Evolutionary conservation across 139 green algal genomes (phyloP).

Genomic region (Chlorella sp.): DNA sequence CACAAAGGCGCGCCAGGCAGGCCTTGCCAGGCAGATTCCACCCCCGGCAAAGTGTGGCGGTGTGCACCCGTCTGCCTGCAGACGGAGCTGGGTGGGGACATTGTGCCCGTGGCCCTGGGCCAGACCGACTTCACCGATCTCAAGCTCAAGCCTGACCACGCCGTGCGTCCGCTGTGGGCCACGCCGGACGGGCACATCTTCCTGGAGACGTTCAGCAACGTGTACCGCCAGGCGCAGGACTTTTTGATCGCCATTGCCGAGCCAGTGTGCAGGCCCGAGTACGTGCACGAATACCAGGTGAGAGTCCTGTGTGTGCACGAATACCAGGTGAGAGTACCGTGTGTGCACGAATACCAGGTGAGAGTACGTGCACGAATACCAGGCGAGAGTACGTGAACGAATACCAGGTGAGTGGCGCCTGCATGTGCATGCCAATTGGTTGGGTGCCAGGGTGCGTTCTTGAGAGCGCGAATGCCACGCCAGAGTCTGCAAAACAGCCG

Average conservation of each 20-base stretch:
- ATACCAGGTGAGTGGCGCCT: constrained; percentile 59
- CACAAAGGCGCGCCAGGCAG: background rate
- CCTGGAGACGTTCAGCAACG: constrained; percentile 91
- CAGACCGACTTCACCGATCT: constrained; percentile 63
- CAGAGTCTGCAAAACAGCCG: too few species aligned
- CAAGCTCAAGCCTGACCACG: constrained; percentile 80
- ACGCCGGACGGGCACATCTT: constrained; percentile 93
- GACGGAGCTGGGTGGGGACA: background rate
- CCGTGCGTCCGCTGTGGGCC: constrained; percentile 91
- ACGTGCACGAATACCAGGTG: constrained; percentile 84
- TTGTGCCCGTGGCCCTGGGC: background rate
- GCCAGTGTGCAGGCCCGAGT: constrained; percentile 85
- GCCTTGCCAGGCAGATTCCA: too few species aligned
- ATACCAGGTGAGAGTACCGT: constrained; percentile 60
- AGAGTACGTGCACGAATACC: constrained; percentile 85
- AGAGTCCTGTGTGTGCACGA: constrained; percentile 69
- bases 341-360: constrained; percentile 84
- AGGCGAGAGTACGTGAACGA: constrained; percentile 63
- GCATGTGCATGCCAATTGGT: constrained; percentile 87
- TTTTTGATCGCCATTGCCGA: constrained; percentile 98
- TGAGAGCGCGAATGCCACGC: constrained; percentile 83
- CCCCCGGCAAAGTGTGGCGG: background rate
- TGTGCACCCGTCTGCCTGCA: background rate
- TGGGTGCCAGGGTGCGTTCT: too few species aligned
- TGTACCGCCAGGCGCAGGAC: constrained; percentile 84